Base-by-base conservation (phyloP, 106 monocot species). In the Dactylorhiza incarnata region DNA sequence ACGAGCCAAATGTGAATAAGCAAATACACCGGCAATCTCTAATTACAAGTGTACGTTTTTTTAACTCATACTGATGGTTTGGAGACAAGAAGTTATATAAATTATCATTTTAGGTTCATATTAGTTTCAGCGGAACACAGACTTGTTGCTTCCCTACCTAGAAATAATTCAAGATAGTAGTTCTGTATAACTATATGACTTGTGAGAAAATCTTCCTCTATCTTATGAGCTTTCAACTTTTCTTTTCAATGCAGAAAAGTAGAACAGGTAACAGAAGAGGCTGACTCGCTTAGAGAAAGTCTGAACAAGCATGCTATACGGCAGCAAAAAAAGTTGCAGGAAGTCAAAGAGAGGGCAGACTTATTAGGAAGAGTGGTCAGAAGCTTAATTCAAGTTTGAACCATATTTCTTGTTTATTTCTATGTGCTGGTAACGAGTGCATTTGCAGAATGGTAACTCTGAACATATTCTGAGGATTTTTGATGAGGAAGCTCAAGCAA, bases 401-500 rank as follows among this genome's bases (percentile, higher is more conserved):
- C 53, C 9, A 54, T 3, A n/a, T 74, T 50, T 61, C 7, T 45
- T 45, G 5, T 45, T 62, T 73, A 7, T n/a, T 20, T 49, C 9
- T 22, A 49, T 16, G 20, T 37, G 72, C 49, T 22, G 6, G 24
- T 23, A n/a, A 76, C 50, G 16, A 73, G 48, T 22, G 16, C 9
- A 48, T 56, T 53, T 85, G 76, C 83, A 96, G 95, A 93, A 84
- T 84, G 88, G 95, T 12, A 90, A 91, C 15, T 89, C 87, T 11
- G 85, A 82, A 46, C 93, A 96, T 61, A 26, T 96, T 44, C 76
- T 96, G 77, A 93, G 85, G 71, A 91, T 96, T 75, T 93, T 96
- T 81, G 93, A 96, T 76, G 95, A 96, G 0, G 95, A 96, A 81
- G 71, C 92, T 16, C 88, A 84, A 68, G 96, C 96, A 71, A 84